Base-by-base conservation (phyloP, 202 grass and related monocot genomes). In the Panicum hallii region DNA sequence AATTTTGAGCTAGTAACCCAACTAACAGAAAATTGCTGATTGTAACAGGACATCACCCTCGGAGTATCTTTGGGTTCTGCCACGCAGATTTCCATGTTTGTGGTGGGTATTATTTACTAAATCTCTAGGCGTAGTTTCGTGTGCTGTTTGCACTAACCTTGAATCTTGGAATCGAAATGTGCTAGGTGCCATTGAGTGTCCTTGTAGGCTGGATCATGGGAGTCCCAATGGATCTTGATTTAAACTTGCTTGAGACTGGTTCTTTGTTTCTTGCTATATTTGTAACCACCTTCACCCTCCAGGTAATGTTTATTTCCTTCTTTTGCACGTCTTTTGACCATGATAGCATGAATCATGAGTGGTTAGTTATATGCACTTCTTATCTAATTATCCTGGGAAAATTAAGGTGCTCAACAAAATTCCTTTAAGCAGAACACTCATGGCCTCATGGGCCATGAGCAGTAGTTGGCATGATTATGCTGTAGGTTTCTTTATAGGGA, bases 41-140 rank as follows among this genome's bases (percentile, higher is more conserved):
- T 61, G 9, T 65, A 44, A 44, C 81, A 99, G 97, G 97, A 93
- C 85, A 99, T 99, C 74, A 96, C 97, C 53, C 88, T 99, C 6
- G 97, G 93, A 63, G 93, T 97, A 60, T 87, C 91, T 66, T 74
- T 99, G 77, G 97, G 93, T 6, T 99, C 97, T 14, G 89, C 97
- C 45, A 92, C 91, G 0, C 93, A 99, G 82, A 92, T 99, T 74
- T 96, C 97, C 73, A 93, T 99, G 93, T 99, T 99, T 88, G 97
- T 99, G 93, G 97, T 99, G 36, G 53, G 90, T 86, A 80, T 58
- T 86, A 80, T 63, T 61, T 49, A 73, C 57, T 63, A 38, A 52
- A 45, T 47, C 26, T 82, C 16, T 43, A 45, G 36, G 23, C 36
- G 50, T 83, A 65, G 10, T 53, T 83, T 55, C 43, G 53, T 76